Evolutionary conservation across 495 filamentous ascomycete species (phyloP).

Genomic region (Penicillium malachiteum): DNA sequence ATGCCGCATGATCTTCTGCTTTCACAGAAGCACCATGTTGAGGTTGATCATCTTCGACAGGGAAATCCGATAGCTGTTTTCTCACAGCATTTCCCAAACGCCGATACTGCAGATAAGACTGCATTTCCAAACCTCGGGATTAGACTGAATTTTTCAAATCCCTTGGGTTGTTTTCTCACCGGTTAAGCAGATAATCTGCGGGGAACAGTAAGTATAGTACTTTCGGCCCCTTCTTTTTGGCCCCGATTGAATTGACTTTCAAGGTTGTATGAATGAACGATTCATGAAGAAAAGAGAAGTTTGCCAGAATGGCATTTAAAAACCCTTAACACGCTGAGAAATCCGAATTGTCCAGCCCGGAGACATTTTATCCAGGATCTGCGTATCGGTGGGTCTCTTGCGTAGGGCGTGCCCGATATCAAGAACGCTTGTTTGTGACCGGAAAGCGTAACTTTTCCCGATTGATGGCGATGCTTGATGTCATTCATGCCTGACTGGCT

Average conservation of each 20-base stretch:
- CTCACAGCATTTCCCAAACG: constrained; percentile 35
- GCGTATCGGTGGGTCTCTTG: constrained; percentile 13
- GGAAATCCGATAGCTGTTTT: constrained; percentile 22
- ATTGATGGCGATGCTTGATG: no score
- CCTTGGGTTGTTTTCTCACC: constrained; percentile 16
- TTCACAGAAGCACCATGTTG: constrained; percentile 7
- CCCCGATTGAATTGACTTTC: background rate
- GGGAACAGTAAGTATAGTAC: background rate
- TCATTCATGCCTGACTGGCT: no score
- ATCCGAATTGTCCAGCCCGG: constrained; percentile 5
- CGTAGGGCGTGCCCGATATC: background rate
- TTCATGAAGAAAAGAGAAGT: no score
- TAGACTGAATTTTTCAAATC: constrained; percentile 11
- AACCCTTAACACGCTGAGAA: constrained; percentile 7
- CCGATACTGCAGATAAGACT: constrained; percentile 41
- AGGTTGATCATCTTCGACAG: background rate
- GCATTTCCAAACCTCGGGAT: constrained; percentile 25
- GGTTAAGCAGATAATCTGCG: background rate
- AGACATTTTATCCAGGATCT: constrained; percentile 1
- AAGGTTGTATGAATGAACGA: background rate
- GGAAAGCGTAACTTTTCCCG: no score
- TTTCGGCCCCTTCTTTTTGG: no score
- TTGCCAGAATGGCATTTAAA: no score
- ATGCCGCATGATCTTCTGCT: background rate
- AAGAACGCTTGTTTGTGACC: no score